phyloP scores from a whole-genome alignment of 495 filamentous ascomycete species.

The Penicillium samsonianum region DNA sequence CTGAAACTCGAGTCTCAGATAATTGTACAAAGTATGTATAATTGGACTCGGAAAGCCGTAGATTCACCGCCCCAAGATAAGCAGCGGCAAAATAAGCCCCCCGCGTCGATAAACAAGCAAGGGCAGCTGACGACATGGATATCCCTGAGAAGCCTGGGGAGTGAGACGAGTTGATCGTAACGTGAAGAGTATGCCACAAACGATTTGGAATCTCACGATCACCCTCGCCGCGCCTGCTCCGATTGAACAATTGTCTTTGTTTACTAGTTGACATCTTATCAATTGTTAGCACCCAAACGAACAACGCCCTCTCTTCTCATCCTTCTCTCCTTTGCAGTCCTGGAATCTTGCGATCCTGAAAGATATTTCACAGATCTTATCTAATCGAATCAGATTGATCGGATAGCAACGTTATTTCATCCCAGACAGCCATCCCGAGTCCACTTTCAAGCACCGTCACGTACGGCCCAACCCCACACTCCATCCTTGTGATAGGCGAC shows the following conservation, averaged over 20 bases:
- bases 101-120: conserved; percentile 41
- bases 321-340: not conserved
- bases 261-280: conserved; percentile 7
- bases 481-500: not conserved
- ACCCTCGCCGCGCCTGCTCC: not conserved
- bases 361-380: not conserved
- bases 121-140: conserved; percentile 21
- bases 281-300: not conserved
- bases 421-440: not conserved
- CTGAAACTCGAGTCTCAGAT: not conserved
- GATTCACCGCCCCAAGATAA: conserved; percentile 20
- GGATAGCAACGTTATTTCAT: not conserved
- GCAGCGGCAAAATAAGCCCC: conserved; percentile 39
- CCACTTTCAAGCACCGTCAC: not conserved
- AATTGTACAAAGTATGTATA: not conserved
- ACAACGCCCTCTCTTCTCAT: not conserved
- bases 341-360: not conserved
- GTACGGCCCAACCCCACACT: not conserved
- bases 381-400: not conserved
- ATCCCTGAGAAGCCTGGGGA: not conserved
- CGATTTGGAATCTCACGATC: not conserved
- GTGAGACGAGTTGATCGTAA: not conserved
- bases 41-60: conserved; percentile 9
- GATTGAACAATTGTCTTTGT: not conserved
- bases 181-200: not conserved